These are phyloP conservation scores for Phytopythium boreale DNA, from an alignment of 352 stramenopile species.

Conservation along the genomic window DNA sequence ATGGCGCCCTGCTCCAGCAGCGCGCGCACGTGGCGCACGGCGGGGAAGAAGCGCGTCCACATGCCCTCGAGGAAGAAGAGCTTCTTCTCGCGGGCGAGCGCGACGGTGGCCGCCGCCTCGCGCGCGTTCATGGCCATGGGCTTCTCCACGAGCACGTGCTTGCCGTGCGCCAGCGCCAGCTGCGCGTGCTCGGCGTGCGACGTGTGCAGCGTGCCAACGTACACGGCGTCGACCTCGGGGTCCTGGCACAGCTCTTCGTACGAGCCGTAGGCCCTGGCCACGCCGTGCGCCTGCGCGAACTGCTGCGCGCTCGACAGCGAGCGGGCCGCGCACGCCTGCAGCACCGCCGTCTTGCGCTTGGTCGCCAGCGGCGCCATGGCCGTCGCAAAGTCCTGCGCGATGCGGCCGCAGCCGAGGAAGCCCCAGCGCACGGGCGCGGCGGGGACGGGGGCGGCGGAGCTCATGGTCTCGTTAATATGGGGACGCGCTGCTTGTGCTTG, in stretches of 20 bases:
- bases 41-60: slow-evolving; percentile 88
- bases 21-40: slow-evolving; percentile 52
- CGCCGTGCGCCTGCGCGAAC: slow-evolving; percentile 37
- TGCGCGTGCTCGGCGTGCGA: slow-evolving; percentile 77
- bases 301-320: slow-evolving; percentile 42
- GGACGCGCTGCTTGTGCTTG: not conserved
- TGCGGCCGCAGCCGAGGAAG: slow-evolving; percentile 68
- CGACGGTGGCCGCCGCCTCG: slow-evolving; percentile 69
- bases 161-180: slow-evolving; percentile 75
- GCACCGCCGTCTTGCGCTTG: slow-evolving; percentile 10
- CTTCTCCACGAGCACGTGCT: slow-evolving; percentile 94
- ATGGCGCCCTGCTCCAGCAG: slow-evolving; percentile 55
- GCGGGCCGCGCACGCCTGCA: slow-evolving; percentile 52
- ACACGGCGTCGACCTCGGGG: slow-evolving; percentile 87
- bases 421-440: slow-evolving; percentile 30
- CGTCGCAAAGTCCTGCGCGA: slow-evolving; percentile 56
- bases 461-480: not conserved
- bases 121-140: slow-evolving; percentile 86
- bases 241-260: slow-evolving; percentile 87
- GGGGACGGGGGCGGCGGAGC: not conserved
- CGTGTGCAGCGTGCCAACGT: slow-evolving; percentile 90
- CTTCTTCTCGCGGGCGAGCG: slow-evolving; percentile 57
- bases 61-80: slow-evolving; percentile 84
- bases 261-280: slow-evolving; percentile 66
- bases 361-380: slow-evolving; percentile 25